Evolutionary conservation across 768 basidiomycete genomes (phyloP).

Genomic region (Tulasnella sp.): DNA sequence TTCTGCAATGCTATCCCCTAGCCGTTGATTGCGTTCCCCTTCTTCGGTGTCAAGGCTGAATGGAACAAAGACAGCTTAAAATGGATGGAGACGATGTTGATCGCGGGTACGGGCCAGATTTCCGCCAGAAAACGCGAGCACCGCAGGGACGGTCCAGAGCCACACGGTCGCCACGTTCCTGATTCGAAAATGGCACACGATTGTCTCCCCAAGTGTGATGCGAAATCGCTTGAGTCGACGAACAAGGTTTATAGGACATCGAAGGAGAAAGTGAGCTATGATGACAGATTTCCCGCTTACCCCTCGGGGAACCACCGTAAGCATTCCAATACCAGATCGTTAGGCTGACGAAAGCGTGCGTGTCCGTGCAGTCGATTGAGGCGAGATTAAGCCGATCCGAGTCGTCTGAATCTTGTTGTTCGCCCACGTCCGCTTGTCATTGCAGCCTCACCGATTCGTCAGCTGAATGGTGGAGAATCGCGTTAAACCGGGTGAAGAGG

Average conservation of each 20-base stretch:
- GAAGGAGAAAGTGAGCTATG: not conserved
- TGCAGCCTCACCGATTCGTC: conserved; percentile 6
- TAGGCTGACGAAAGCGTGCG: not conserved
- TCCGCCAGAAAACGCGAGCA: not conserved
- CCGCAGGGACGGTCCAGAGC: not conserved
- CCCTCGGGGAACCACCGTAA: not conserved
- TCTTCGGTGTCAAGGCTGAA: not conserved
- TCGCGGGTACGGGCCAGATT: not conserved
- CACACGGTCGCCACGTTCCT: conserved; percentile 14
- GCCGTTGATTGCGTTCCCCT: not conserved
- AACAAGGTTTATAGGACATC: conserved; percentile 6
- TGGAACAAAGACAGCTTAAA: not conserved
- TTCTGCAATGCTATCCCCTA: conserved; percentile 7
- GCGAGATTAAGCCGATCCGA: conserved; percentile 21
- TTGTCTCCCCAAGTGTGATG: conserved; percentile 8
- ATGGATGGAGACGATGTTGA: not conserved
- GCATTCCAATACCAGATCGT: conserved; percentile 11
- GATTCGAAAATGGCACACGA: not conserved
- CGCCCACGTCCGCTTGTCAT: not conserved
- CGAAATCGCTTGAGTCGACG: conserved; percentile 11
- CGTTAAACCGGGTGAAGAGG: not conserved
- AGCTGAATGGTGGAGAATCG: not conserved
- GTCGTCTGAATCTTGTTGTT: conserved; percentile 7
- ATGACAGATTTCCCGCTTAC: not conserved
- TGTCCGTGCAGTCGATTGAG: conserved; percentile 1